A percentile compares a stretch with the other conserved stretches of the same genome.
Conservation (phyloP, 2,329 filamentous ascomycete species). For the Trichoderma pleuroti region DNA sequence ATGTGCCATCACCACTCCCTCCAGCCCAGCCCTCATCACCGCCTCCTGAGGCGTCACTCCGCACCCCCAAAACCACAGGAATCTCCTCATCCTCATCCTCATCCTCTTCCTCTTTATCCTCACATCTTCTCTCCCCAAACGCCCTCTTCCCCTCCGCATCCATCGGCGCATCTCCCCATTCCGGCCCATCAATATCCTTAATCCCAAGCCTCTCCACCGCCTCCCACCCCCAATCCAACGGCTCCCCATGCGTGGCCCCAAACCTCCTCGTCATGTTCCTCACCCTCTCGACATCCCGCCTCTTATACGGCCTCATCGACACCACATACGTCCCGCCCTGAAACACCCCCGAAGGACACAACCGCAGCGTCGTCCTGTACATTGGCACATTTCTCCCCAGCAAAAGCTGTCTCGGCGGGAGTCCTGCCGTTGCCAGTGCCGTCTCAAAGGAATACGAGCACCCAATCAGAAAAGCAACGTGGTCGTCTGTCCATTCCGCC, state of each 20-base stretch:
- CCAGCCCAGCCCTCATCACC: constrained; percentile 52
- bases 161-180: constrained; percentile 54
- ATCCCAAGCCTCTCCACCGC: constrained; percentile 52
- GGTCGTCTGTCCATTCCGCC: constrained; percentile 52
- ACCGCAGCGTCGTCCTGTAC: constrained; percentile 55
- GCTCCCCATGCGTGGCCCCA: constrained; percentile 59
- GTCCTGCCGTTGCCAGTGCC: constrained; percentile 48
- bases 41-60: constrained; percentile 65
- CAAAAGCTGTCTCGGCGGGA: constrained; percentile 49
- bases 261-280: constrained; percentile 54
- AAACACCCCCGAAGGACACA: constrained; percentile 58
- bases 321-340: constrained; percentile 53
- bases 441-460: constrained; percentile 63
- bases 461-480: constrained; percentile 61
- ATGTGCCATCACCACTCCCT: constrained; percentile 59
- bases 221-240: constrained; percentile 63
- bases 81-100: constrained; percentile 38
- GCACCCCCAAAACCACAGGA: constrained; percentile 60
- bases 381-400: constrained; percentile 55
- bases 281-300: constrained; percentile 48
- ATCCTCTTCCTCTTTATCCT: too few species aligned
- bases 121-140: constrained; percentile 31
- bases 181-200: constrained; percentile 45
- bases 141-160: constrained; percentile 37
- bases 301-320: constrained; percentile 59